Base-by-base conservation (phyloP, 305 asterid species). In the Striga hermonthica region DNA sequence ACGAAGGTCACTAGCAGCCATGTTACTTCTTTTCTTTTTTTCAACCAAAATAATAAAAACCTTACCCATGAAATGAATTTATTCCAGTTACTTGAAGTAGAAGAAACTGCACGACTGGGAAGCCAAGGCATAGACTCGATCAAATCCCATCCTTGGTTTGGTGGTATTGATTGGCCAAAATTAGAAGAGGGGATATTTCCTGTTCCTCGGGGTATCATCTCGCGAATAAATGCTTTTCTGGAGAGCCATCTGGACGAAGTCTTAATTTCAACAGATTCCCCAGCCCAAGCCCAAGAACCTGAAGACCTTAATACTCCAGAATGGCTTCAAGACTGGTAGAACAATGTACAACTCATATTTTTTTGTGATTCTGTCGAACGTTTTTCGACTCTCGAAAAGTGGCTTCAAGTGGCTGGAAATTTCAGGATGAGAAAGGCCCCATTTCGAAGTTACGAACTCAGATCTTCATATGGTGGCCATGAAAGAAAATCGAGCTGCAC, bases 241-340 rank as follows among this genome's bases (percentile, higher is more conserved):
- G 88, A 78, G 67, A 78, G 74, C 67, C 89, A 37, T 60, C 67
- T 68, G 8, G 89, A 80, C 35, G 88, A 81, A 49, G 73, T n/a
- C 31, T 52, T 40, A 55, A 67, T 77, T 44, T 78, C 82, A 9
- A 31, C 66, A 52, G 66, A 54, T 62, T 82, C 89, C 66, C 87
- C 97, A 12, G n/a, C 28, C 44, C 77, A 47, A 12, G n/a, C 28
- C 44, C 77, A 47, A 50, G 84, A 87, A 60, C 12, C 62, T 43
- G 88, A 76, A 53, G 95, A 91, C 64, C 80, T 87, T 12, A 78
- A 83, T 77, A 77, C 83, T 35, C 85, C 95, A 41, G 93, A 85
- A 65, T 91, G 98, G 98, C 93, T 91, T 56, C 87, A 89, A 62
- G 95, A 87, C 68, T 91, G 97, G 95, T 91, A 89, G 79, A 66